Evolutionary conservation across 2,329 filamentous ascomycete species (phyloP), one percentile per base, ranked within the genome.

Genomic region (Graphium sp.): DNA sequence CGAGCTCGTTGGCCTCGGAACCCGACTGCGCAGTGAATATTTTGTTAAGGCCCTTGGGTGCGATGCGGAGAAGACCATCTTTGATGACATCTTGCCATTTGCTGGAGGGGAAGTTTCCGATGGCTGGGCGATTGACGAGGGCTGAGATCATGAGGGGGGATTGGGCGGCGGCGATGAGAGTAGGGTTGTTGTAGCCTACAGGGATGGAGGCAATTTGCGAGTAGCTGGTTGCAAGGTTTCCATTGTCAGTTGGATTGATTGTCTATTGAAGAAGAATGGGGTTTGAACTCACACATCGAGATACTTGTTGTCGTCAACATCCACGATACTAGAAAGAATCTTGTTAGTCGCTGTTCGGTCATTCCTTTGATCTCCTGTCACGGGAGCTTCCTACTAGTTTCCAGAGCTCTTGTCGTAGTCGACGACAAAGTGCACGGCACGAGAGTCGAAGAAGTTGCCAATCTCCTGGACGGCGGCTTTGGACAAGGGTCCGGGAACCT

Each of bases 201-300:
- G 84, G 80, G 42, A 93, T 93, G 23, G 82, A 92, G 37, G 84
- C 84, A 46, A 93, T 93, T 55, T 93, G 84, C 29, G 84, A 80
- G 47, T 87, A 87, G 34, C 74, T 78, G 35, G 11, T 17, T 16
- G 15, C 11, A 18, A 10, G 9, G n/a, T 29, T 22, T 22, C 11
- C 14, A n/a, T n/a, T 4, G 4, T 14, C 12, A 5, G 13, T n/a
- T 12, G 17, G 26, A 33, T 40, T 19, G 39, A 37, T 35, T 30
- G 27, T 22, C 15, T 17, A 7, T 8, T 9, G 11, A 8, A 12
- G 9, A n/a, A 20, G 31, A 18, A 17, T 11, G 9, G 12, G 18
- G 13, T 11, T 17, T 18, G 26, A 5, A 48, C 53, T 29, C 52
- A 58, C 51, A 62, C 58, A 48, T 62, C 58, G 28, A 62, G 49